Conservation (phyloP, 495 filamentous ascomycete species). For the Talaromyces stipitatus region DNA sequence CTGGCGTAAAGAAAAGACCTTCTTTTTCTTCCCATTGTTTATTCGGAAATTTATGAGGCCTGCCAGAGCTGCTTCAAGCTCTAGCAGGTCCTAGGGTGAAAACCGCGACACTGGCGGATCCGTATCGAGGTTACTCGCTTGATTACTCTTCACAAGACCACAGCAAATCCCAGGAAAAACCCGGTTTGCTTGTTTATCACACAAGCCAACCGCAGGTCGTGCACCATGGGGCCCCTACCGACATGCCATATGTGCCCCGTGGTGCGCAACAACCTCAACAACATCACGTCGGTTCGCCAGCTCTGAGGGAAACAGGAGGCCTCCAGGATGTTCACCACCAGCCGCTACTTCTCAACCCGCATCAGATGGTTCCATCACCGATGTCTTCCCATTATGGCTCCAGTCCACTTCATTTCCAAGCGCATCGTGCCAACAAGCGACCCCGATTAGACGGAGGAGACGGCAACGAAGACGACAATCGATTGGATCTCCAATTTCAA, state of each 20-base stretch:
- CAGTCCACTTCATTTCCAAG: conserved; percentile 22
- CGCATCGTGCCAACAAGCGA: conserved; percentile 25
- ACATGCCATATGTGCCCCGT: conserved; percentile 21
- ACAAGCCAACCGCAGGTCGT: conserved; percentile 18
- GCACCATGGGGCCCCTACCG: conserved; percentile 23
- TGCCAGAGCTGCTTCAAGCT: conserved; percentile 29
- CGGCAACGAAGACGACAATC: conserved; percentile 16
- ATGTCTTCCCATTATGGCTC: conserved; percentile 23
- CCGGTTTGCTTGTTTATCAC: conserved; percentile 28
- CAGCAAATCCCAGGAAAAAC: conserved; percentile 26
- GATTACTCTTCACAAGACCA: conserved; percentile 27
- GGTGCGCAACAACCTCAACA: conserved; percentile 21
- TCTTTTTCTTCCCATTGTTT: background rate
- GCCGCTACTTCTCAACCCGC: conserved; percentile 17
- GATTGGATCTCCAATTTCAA: conserved; percentile 16
- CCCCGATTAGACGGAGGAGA: conserved; percentile 18
- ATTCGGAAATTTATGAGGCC: conserved; percentile 11
- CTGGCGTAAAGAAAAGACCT: background rate
- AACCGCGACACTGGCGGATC: conserved; percentile 34
- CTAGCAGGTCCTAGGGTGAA: conserved; percentile 35
- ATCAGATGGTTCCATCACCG: conserved; percentile 28
- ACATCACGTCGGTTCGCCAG: conserved; percentile 21
- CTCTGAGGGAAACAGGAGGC: conserved; percentile 19
- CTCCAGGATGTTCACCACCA: conserved; percentile 21
- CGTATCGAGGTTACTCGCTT: conserved; percentile 35